Base-by-base conservation (phyloP, 2,329 filamentous ascomycete genomes). In the Claviceps humidiphila region DNA sequence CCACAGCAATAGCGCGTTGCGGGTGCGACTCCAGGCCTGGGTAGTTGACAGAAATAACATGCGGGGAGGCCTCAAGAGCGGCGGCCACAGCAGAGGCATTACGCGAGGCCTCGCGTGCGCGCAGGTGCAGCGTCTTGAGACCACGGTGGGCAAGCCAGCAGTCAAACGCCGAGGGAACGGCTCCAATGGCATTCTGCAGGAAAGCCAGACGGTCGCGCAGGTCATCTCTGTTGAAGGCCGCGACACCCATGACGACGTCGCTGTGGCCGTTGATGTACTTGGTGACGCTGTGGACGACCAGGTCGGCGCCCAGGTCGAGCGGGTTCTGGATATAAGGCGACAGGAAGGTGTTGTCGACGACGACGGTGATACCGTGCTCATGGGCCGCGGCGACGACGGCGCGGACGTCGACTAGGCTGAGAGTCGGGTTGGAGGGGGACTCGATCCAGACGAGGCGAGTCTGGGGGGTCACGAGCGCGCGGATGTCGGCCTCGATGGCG, bases 311-410 rank as follows among this genome's bases (percentile, higher is more conserved):
- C 66, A 91, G 88, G 65, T 94, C 85, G 52, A 98, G 81, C 3
- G 93, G 93, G 71, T 95, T 97, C 73, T 98, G 93, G 47, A 98
- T 80, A 68, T 97, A 98, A 37, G 93, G 93, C 56, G 86, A 91
- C 65, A 97, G 76, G 76, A 98, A 98, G 20, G 93, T 98, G 75
- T 98, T 98, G 75, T 98, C 93, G 43, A 98, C 93, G n/a, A 98
- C 93, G 44, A 98, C 93, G 65, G 88, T 76, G 63, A 97, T 88
- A 56, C 90, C 91, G 64, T 88, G 87, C 61, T 84, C 76, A 69
- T 97, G 93, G 17, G 93, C 93, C 52, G 85, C 78, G 30, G 81
- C 81, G 30, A 87, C 85, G 42, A 98, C 86, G 51, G 87, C 84
- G 61, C 87, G 78, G 65, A 98, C 95, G 70, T 98, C 91, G 58